Evolutionary conservation across 768 basidiomycete species (phyloP).

Genomic region (Pisolithus albus): DNA sequence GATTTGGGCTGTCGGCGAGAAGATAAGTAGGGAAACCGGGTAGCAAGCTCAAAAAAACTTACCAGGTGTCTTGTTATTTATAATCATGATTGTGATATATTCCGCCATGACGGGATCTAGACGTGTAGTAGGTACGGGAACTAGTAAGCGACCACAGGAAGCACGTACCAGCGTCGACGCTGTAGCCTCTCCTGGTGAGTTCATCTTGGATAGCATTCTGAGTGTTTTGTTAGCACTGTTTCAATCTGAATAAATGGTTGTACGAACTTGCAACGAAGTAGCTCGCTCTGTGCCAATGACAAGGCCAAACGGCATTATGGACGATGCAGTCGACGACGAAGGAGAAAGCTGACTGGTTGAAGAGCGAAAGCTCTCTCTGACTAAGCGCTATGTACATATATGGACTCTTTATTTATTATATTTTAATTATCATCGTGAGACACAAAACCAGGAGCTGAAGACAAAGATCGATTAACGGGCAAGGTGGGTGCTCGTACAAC

Average conservation of each 20-base stretch:
- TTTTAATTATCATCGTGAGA: too few species aligned
- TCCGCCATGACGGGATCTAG: constrained; percentile 88
- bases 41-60: constrained; percentile 20
- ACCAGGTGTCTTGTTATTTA: constrained; percentile 84
- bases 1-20: constrained; percentile 58
- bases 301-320: constrained; percentile 63
- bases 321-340: constrained; percentile 13
- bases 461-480: too few species aligned
- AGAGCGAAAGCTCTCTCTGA: constrained; percentile 12
- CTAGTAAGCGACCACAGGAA: constrained; percentile 2
- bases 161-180: constrained; percentile 62
- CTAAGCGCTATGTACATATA: constrained; percentile 19
- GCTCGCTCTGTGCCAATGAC: constrained; percentile 78
- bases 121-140: constrained; percentile 9
- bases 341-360: constrained; percentile 13
- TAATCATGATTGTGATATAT: constrained; percentile 92
- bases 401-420: neutral
- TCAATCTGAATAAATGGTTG: neutral
- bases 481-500: too few species aligned
- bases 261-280: constrained; percentile 55
- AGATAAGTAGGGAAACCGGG: constrained; percentile 5
- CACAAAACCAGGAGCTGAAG: too few species aligned
- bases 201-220: constrained; percentile 79
- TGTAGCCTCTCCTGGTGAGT: constrained; percentile 67
- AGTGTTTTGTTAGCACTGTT: neutral